Conservation (phyloP, 257 asterid genomes). For the Dorcoceras hygrometricum region DNA sequence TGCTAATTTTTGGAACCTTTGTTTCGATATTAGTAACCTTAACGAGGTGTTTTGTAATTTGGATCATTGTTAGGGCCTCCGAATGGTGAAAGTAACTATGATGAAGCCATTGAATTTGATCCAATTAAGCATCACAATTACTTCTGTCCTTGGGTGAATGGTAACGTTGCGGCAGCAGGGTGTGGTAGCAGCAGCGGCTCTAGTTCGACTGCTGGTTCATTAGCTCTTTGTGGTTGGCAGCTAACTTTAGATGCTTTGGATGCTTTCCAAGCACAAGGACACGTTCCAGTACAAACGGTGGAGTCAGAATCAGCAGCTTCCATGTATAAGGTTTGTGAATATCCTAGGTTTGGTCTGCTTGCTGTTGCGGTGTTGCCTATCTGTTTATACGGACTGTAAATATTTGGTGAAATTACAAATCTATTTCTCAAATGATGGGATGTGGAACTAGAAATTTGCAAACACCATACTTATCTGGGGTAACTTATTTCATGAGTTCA, state of each 20-base stretch:
- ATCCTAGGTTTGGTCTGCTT: slow-evolving; percentile 10
- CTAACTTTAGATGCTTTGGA: slow-evolving; percentile 95
- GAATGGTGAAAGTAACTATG: slow-evolving; percentile 87
- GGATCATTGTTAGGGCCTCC: slow-evolving; percentile 61
- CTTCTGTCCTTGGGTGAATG: slow-evolving; percentile 99
- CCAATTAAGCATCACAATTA: slow-evolving; percentile 89
- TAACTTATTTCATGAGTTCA: too few relatives aligned
- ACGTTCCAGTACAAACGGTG: slow-evolving; percentile 78
- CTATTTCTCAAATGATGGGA: not conserved
- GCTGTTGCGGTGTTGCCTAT: not conserved
- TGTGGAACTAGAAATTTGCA: not conserved
- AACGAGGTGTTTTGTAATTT: slow-evolving; percentile 24
- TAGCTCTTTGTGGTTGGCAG: slow-evolving; percentile 96
- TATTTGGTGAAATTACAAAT: too few relatives aligned
- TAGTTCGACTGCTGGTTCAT: slow-evolving; percentile 63
- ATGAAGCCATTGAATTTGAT: slow-evolving; percentile 83
- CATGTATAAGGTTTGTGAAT: slow-evolving; percentile 66
- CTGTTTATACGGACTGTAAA: slow-evolving; percentile 6
- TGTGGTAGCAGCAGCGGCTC: slow-evolving; percentile 75
- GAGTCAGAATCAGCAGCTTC: slow-evolving; percentile 99
- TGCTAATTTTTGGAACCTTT: slow-evolving; percentile 7
- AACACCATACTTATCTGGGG: not conserved
- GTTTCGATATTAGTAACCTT: slow-evolving; percentile 3
- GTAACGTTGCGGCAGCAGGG: slow-evolving; percentile 99
- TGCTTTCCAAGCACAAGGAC: slow-evolving; percentile 81